Evolutionary conservation across 176 grass and related monocot genomes (phyloP).

Genomic region (Oropetium thomaeum): DNA sequence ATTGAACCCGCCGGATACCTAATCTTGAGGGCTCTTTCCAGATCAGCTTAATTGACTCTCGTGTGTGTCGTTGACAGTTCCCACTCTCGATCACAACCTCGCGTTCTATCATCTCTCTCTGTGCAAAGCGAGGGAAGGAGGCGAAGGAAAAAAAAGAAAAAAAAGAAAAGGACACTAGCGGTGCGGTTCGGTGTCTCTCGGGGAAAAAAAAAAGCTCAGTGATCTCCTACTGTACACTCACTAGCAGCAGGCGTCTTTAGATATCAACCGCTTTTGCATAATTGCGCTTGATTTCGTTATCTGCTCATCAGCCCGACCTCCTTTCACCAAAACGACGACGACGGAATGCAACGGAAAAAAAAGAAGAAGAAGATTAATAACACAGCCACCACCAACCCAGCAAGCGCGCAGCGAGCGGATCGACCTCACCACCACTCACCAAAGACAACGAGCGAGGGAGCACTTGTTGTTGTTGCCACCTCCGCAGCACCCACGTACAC

Average conservation of each 20-base stretch:
- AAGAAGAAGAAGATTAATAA: neutral
- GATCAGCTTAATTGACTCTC: neutral
- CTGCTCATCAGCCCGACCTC: neutral
- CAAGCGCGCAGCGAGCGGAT: neutral
- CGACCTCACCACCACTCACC: neutral
- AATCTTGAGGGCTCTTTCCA: neutral
- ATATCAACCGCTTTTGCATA: neutral
- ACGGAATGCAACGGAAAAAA: neutral
- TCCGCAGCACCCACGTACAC: constrained; percentile 28
- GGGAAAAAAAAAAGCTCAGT: no score
- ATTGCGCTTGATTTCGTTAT: neutral
- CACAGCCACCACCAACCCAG: neutral
- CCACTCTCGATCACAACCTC: neutral
- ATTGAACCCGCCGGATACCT: neutral
- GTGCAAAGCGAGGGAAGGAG: neutral
- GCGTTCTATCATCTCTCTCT: no score
- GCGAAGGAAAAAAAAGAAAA: no score
- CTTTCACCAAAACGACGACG: neutral
- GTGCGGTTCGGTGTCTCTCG: neutral
- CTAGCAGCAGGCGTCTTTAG: neutral
- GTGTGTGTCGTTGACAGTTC: neutral
- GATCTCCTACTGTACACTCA: neutral
- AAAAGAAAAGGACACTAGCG: neutral
- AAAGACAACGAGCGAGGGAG: no score
- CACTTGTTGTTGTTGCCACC: constrained; percentile 18